phyloP scores from a whole-genome alignment of 805 yeast species.

The Candida nitratophila region DNA sequence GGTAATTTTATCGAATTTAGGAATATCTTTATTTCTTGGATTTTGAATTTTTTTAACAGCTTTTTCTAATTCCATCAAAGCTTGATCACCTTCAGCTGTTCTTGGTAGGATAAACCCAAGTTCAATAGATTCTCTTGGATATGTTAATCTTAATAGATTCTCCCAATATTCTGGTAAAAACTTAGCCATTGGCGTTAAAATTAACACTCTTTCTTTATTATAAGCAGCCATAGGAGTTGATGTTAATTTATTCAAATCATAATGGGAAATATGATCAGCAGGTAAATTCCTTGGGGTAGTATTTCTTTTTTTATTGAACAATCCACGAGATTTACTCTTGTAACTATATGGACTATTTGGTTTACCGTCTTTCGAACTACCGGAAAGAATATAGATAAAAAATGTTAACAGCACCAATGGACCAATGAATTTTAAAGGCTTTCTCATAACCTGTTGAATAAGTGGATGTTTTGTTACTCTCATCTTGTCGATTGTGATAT shows the following conservation, averaged over 20 bases:
- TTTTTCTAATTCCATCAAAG: conserved; percentile 61
- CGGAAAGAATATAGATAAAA: conserved; percentile 34
- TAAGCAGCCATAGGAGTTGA: conserved; percentile 65
- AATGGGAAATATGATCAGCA: conserved; percentile 71
- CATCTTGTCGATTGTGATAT: too few species aligned
- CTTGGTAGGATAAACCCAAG: conserved; percentile 91
- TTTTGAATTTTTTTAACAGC: conserved; percentile 71
- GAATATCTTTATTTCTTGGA: conserved; percentile 40
- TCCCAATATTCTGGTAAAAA: conserved; percentile 87
- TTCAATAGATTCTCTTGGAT: conserved; percentile 80
- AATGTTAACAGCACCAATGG: conserved; percentile 37
- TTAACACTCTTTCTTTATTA: conserved; percentile 75
- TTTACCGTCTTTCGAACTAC: conserved; percentile 14
- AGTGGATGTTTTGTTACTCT: conserved; percentile 10
- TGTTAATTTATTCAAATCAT: conserved; percentile 73
- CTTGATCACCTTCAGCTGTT: conserved; percentile 71
- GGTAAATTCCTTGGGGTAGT: conserved; percentile 57
- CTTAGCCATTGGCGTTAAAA: conserved; percentile 84
- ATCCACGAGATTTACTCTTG: conserved; percentile 35
- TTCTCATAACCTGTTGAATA: conserved; percentile 54
- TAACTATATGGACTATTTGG: conserved; percentile 27
- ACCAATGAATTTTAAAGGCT: conserved; percentile 39
- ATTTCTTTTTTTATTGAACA: conserved; percentile 46
- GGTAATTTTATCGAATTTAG: conserved; percentile 76
- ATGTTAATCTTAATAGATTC: conserved; percentile 63